These are phyloP conservation scores for Elongisporangium undulatum DNA, from an alignment of 352 stramenopile genomes.

Conservation along the genomic window DNA sequence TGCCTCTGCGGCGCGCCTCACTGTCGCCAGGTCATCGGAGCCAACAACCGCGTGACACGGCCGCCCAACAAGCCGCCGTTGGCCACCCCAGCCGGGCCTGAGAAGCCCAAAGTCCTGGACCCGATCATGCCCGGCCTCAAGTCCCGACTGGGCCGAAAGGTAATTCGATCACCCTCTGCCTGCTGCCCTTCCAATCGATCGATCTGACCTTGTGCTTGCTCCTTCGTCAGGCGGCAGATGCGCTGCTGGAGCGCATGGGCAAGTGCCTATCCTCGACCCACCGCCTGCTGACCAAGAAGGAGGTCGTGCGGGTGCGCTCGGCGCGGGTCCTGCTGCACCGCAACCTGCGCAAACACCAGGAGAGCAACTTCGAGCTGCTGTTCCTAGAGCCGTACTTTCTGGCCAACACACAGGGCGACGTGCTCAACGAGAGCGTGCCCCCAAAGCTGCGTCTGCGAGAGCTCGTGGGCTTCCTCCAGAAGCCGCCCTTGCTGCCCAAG, in stretches of 20 bases:
- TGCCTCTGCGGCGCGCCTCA: slow-evolving; percentile 58
- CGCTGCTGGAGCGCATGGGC: slow-evolving; percentile 53
- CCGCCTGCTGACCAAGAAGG: slow-evolving; percentile 38
- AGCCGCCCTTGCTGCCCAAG: slow-evolving; percentile 5
- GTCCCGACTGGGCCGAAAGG: slow-evolving; percentile 36
- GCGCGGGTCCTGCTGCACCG: slow-evolving; percentile 58
- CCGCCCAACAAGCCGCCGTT: slow-evolving; percentile 8
- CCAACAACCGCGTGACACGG: slow-evolving; percentile 56
- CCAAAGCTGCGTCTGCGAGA: slow-evolving; percentile 41
- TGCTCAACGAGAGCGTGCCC: slow-evolving; percentile 28
- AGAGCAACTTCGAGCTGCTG: slow-evolving; percentile 49
- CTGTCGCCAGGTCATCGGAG: slow-evolving; percentile 69
- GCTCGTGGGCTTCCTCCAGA: slow-evolving; percentile 40
- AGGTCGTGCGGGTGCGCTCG: slow-evolving; percentile 37
- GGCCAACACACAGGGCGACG: slow-evolving; percentile 20
- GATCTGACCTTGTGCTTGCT: not conserved
- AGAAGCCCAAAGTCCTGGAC: slow-evolving; percentile 30
- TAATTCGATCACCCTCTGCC: slow-evolving; percentile 4
- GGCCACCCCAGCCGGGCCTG: not conserved
- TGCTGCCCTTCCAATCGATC: not conserved
- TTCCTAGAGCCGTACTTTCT: slow-evolving; percentile 62
- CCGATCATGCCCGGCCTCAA: slow-evolving; percentile 37
- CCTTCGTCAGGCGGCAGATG: slow-evolving; percentile 39
- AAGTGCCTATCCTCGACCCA: slow-evolving; percentile 30
- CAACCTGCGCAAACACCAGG: slow-evolving; percentile 47